Evolutionary conservation across 2,329 filamentous ascomycete species (phyloP).

Genomic region (Chlorencoelia australis): DNA sequence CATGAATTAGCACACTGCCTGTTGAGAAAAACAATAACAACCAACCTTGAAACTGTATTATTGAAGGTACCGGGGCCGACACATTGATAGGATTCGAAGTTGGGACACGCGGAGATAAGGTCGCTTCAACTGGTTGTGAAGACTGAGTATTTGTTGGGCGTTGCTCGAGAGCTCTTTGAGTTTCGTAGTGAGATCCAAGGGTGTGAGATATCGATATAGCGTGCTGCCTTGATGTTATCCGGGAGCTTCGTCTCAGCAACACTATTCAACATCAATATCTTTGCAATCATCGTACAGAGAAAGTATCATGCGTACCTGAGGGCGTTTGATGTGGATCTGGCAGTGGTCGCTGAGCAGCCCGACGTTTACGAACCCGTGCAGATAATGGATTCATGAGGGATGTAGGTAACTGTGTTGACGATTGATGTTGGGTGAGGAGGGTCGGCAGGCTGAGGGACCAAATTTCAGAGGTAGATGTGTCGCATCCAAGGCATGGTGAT

Average conservation of each 20-base stretch:
- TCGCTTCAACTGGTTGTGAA: conserved; percentile 11
- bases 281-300: conserved; percentile 7
- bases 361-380: conserved; percentile 9
- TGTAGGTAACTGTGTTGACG: not conserved
- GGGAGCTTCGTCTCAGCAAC: conserved; percentile 13
- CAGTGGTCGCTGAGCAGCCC: too few species aligned
- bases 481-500: conserved; percentile 6
- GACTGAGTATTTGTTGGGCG: conserved; percentile 10
- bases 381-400: conserved; percentile 9
- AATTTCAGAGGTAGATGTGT: conserved; percentile 1
- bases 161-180: conserved; percentile 11
- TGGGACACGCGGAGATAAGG: conserved; percentile 10
- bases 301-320: conserved; percentile 7
- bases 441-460: not conserved
- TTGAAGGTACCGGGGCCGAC: conserved; percentile 9
- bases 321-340: conserved; percentile 7
- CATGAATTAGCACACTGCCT: conserved; percentile 13
- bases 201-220: not conserved
- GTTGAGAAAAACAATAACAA: conserved; percentile 11
- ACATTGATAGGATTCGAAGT: conserved; percentile 12
- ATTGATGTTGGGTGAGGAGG: conserved; percentile 1
- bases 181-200: too few species aligned
- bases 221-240: conserved; percentile 9
- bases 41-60: conserved; percentile 10
- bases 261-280: conserved; percentile 11